Base-by-base conservation (phyloP, 2,329 filamentous ascomycete species). In the Colletotrichum liaoningense region DNA sequence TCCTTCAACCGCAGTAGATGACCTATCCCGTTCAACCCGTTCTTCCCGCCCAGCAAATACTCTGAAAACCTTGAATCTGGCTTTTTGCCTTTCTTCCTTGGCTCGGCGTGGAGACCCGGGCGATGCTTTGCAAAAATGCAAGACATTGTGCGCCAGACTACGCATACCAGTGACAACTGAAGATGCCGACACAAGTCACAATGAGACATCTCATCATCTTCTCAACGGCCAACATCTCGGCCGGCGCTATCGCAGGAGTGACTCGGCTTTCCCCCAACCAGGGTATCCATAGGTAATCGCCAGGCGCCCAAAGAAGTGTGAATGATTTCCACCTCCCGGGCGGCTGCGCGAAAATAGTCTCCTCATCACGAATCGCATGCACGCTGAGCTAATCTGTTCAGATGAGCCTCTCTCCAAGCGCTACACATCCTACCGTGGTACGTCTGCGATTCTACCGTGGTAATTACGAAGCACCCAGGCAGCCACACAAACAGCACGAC, bases 361-460 rank as follows among this genome's bases (percentile, higher is more conserved):
- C 16, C 9, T 3, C 58, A 46, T 46, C 26, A 30, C 42, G 42
- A 60, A 54, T 49, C 14, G 24, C 54, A 46, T 26, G 11, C 49
- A 42, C 14, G 57, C 49, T 57, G 64, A 68, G 52, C 16, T 63
- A 30, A 68, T 63, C 64, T 7, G 38, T 49, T 57, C 30, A 58
- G 59, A 65, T 63, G 26, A 42, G 30, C 24, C 38, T n/a, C 19
- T 52, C 38, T 24, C 6, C 19, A 19, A 42, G 49, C 67, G 49
- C 52, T 42, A 26, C 30, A 14, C 19, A 7, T 49, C 7, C 8
- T 11, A 8, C 42, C 42, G 8, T 49, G 42, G 16, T 42, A 42
- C 30, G 30, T 30, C 30, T 30, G 30, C 30, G 30, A 7, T 49
- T 9, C 4, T 49, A 19, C 42, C 19, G 8, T 49, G 42, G 16